Conservation (phyloP, 1,139 yeast species). For the Kazachstania sp. region DNA sequence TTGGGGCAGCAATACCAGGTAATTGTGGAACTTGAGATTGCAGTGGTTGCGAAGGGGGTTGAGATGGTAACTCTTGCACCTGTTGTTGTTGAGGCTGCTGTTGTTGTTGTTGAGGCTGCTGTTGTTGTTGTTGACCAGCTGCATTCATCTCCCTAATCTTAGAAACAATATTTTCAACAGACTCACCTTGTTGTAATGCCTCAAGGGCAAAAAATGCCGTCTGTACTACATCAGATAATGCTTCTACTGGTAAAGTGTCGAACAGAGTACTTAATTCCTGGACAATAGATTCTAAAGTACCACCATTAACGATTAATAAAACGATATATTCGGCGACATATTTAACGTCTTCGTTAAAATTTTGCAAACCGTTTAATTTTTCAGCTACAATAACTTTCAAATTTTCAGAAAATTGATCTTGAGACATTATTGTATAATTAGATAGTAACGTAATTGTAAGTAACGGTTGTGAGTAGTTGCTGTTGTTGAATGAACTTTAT, state of each 20-base stretch:
- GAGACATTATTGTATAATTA: constrained; percentile 20
- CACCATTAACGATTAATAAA: constrained; percentile 63
- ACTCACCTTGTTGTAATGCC: constrained; percentile 34
- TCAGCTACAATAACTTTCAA: constrained; percentile 32
- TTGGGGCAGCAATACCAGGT: constrained; percentile 1
- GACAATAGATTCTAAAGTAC: constrained; percentile 54
- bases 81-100: constrained; percentile 19
- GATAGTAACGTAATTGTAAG: background rate
- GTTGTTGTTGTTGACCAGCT: constrained; percentile 6
- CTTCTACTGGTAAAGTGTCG: constrained; percentile 51
- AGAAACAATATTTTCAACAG: constrained; percentile 24
- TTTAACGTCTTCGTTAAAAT: constrained; percentile 54
- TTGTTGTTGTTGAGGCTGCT: constrained; percentile 8
- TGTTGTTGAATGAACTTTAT: too few relatives aligned
- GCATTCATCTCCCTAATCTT: constrained; percentile 23
- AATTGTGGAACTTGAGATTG: constrained; percentile 11
- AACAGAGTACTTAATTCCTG: constrained; percentile 57
- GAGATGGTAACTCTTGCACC: constrained; percentile 12
- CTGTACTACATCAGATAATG: constrained; percentile 33
- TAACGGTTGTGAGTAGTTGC: too few relatives aligned
- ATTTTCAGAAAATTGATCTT: constrained; percentile 29
- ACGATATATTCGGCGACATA: constrained; percentile 77
- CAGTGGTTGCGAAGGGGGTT: constrained; percentile 13
- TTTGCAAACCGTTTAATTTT: constrained; percentile 30
- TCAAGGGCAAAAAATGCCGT: constrained; percentile 51